These are phyloP conservation scores for Omphalotus olearius DNA, from an alignment of 1,284 basidiomycete genomes.

Conservation along the genomic window DNA sequence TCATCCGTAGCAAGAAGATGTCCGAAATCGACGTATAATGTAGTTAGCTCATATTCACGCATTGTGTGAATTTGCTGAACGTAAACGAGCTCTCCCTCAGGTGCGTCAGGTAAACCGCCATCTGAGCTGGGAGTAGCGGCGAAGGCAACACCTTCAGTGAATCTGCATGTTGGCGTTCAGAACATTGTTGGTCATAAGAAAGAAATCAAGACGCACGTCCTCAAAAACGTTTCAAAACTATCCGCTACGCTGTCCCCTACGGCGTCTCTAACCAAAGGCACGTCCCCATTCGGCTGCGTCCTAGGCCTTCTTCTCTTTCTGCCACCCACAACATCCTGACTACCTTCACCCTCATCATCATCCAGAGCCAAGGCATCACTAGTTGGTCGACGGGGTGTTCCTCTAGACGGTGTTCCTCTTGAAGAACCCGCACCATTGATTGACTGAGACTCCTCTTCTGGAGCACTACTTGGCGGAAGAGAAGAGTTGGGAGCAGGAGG, in stretches of 20 bases:
- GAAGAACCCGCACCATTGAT: constrained; percentile 28
- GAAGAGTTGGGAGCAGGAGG: constrained; percentile 31
- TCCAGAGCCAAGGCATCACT: constrained; percentile 57
- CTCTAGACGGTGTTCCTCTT: constrained; percentile 9
- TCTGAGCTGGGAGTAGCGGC: constrained; percentile 74
- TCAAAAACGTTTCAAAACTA: constrained; percentile 87
- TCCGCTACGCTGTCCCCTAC: constrained; percentile 92
- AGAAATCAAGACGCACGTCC: constrained; percentile 58
- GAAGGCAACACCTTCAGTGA: constrained; percentile 74
- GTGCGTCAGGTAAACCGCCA: constrained; percentile 49
- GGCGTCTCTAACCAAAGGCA: constrained; percentile 86
- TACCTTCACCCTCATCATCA: constrained; percentile 45
- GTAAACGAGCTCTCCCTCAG: constrained; percentile 71
- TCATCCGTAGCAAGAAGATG: constrained; percentile 91
- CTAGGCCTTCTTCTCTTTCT: constrained; percentile 44
- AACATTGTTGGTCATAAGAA: constrained; percentile 7
- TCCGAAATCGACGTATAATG: constrained; percentile 93
- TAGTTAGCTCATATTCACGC: constrained; percentile 90
- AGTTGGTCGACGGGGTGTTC: constrained; percentile 41
- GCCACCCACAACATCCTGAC: constrained; percentile 29
- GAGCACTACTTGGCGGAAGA: constrained; percentile 68
- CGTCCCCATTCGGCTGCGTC: constrained; percentile 54
- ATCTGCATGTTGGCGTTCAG: constrained; percentile 43
- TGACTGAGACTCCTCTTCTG: constrained; percentile 42
- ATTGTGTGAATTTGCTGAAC: constrained; percentile 91